Evolutionary conservation across 2,329 filamentous ascomycete genomes (phyloP), one percentile per base, ranked within the genome.

Genomic region (Phaeosphaeriaceae sp.): DNA sequence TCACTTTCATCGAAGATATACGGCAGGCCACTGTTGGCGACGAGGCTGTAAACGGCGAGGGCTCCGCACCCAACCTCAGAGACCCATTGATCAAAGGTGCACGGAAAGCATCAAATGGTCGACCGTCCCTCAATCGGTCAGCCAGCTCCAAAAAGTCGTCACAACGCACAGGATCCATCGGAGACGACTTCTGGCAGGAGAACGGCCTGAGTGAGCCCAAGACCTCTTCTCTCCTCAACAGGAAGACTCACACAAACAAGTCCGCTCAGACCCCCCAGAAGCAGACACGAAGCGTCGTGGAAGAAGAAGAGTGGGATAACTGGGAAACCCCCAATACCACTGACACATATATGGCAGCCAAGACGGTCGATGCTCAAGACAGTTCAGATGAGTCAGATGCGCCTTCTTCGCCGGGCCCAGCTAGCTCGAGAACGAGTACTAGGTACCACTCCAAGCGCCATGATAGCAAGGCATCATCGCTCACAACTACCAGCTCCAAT

Each of bases 11-110:
- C 51, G 94, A 97, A 71, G 94, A 99, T 68, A 85, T 99, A 39
- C 84, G 92, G 59, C 94, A 97, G 74, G 95, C 93, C 12, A 96
- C 94, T 0, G 92, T 99, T 6, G 94, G 94, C 18, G 94, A 99
- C 46, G 94, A 99, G 76, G 90, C 87, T 52, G 87, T 85, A 34
- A 76, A 76, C 28, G 56, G 52, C 16, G 53, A 53, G 28, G 72
- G 74, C 52, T 67, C 74, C 52, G 59, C 75, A 49, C 66, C 47
- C 57, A 71, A 38, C 42, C 48, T 33, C 37, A 59, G 58, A 51
- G 56, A 56, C 56, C 63, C 62, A 32, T 58, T 56, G 38, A 64
- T 56, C 35, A 73, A 67, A 44, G 50, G 49, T 34, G 40, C 43
- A 26, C 65, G 64, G 21, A 72, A 71, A 56, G 38, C 54, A 2